Percentiles rank a stretch among this genome's conserved stretches.
Evolutionary conservation across 176 grass and related monocot genomes (phyloP).

Genomic region (Oryza nivara): DNA sequence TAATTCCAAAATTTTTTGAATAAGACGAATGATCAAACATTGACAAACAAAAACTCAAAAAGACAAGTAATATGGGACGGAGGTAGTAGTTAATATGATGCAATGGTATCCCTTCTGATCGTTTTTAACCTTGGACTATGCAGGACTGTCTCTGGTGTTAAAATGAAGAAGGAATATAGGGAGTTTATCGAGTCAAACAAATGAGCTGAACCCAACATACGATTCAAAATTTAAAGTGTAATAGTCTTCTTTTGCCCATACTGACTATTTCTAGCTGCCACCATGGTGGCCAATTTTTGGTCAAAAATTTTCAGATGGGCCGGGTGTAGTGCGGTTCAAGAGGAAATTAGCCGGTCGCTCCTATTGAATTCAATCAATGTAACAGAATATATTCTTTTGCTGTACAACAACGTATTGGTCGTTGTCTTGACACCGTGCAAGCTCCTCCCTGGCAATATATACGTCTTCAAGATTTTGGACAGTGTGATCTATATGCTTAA

Average conservation of each 20-base stretch:
- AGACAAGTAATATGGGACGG: no score
- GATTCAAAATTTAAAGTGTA: conserved; percentile 16
- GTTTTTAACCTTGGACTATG: conserved; percentile 39
- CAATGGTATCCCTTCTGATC: background rate
- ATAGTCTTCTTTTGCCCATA: conserved; percentile 18
- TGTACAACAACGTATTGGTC: conserved; percentile 37
- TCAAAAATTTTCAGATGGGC: conserved; percentile 34
- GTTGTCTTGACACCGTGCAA: background rate
- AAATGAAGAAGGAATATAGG: conserved; percentile 98
- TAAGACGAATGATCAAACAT: no score
- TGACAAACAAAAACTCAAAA: no score
- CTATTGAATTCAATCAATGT: conserved; percentile 23
- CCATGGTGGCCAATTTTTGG: conserved; percentile 40
- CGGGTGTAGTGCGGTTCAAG: conserved; percentile 2
- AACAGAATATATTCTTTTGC: conserved; percentile 45
- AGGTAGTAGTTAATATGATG: conserved; percentile 20
- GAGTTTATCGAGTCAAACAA: conserved; percentile 89
- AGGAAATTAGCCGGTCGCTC: conserved; percentile 33
- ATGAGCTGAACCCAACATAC: conserved; percentile 45
- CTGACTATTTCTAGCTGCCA: conserved; percentile 29
- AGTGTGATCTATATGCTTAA: background rate
- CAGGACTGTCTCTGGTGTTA: conserved; percentile 92
- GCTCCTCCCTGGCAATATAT: background rate
- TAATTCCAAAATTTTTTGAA: no score
- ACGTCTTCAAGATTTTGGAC: background rate